Conservation (phyloP, 2,329 filamentous ascomycete genomes). For the Aschersonia sp. region DNA sequence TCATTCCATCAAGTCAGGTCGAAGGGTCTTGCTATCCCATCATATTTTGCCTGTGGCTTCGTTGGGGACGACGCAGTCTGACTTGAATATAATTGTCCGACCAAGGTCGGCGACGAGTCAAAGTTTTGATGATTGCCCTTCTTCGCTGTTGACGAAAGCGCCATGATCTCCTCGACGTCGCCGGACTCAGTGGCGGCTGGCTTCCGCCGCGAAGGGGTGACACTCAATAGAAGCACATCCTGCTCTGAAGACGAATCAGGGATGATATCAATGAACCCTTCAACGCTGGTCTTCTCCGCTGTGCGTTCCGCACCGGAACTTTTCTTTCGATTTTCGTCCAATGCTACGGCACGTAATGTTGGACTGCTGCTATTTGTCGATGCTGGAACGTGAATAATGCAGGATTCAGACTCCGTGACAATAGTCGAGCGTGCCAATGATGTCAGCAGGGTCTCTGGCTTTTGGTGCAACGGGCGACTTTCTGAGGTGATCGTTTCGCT, state of each 20-base stretch:
- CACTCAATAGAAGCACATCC: not conserved
- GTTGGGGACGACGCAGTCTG: not conserved
- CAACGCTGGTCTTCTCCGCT: not conserved
- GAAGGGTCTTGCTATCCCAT: slow-evolving; percentile 15
- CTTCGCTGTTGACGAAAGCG: not conserved
- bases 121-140: not conserved
- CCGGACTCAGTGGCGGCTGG: not conserved
- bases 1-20: slow-evolving; percentile 6
- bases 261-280: slow-evolving; percentile 1
- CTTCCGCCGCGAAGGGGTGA: not conserved
- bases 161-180: slow-evolving; percentile 2
- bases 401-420: too few relatives aligned
- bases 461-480: too few relatives aligned
- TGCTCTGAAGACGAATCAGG: slow-evolving; percentile 4
- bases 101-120: slow-evolving; percentile 1
- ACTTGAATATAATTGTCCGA: slow-evolving; percentile 4
- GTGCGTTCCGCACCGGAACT: not conserved
- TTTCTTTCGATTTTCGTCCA: not conserved
- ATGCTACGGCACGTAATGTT: not conserved
- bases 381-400: too few relatives aligned
- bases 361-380: too few relatives aligned
- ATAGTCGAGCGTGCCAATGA: too few relatives aligned
- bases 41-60: slow-evolving; percentile 9
- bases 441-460: too few relatives aligned
- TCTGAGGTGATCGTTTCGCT: too few relatives aligned